Conservation (phyloP, 169 alveolate genomes). For the Cryptosporidium andersoni region DNA sequence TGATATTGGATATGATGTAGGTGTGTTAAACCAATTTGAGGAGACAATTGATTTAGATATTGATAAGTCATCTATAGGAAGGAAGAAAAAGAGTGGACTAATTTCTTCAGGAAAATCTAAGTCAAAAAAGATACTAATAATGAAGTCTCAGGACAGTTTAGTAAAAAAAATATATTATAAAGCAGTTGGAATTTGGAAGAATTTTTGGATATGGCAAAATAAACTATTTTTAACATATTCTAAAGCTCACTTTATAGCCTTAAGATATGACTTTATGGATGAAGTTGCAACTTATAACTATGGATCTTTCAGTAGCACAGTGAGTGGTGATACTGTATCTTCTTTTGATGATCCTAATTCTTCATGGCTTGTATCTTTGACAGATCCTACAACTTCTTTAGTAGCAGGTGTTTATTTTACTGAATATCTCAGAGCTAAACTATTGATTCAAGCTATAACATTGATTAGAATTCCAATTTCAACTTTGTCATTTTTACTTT, state of each 20-base stretch:
- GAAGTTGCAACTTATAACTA: constrained; percentile 66
- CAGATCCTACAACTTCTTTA: constrained; percentile 56
- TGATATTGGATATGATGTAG: not conserved
- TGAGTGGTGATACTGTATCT: constrained; percentile 24
- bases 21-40: constrained; percentile 4
- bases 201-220: constrained; percentile 57
- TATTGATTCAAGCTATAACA: constrained; percentile 65
- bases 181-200: not conserved
- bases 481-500: constrained; percentile 23
- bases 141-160: not conserved
- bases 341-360: constrained; percentile 20
- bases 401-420: constrained; percentile 70
- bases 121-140: not conserved
- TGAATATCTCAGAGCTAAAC: constrained; percentile 49
- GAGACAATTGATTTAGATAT: constrained; percentile 51
- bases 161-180: constrained; percentile 14
- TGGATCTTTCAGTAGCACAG: constrained; percentile 50
- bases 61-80: not conserved
- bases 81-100: constrained; percentile 2
- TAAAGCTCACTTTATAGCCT: constrained; percentile 66
- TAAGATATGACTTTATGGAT: constrained; percentile 66
- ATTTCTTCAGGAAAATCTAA: constrained; percentile 6
- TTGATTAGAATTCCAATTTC: constrained; percentile 62
- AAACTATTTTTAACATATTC: constrained; percentile 42
- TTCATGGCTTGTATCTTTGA: constrained; percentile 51